These are phyloP conservation scores for Lenzites betulinus DNA, from an alignment of 768 basidiomycete genomes.

Conservation along the genomic window DNA sequence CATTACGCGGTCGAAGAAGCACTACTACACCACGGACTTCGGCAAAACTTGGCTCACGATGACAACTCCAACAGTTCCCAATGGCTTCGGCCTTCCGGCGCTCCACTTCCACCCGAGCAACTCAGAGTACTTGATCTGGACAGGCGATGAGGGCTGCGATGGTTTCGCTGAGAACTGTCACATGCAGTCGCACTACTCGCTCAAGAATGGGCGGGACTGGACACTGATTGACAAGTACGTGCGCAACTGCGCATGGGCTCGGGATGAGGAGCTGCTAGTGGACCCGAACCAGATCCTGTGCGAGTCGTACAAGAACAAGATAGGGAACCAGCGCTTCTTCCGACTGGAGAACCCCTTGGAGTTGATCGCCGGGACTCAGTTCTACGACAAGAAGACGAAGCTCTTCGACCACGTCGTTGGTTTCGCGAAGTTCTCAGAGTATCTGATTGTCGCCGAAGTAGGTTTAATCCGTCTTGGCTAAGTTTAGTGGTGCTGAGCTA, in stretches of 20 bases:
- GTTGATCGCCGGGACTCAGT: slow-evolving; percentile 75
- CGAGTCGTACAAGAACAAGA: slow-evolving; percentile 83
- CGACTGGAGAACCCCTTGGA: slow-evolving; percentile 64
- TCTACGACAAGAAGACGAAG: slow-evolving; percentile 68
- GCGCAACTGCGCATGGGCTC: slow-evolving; percentile 88
- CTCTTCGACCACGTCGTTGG: slow-evolving; percentile 90
- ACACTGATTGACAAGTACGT: slow-evolving; percentile 80
- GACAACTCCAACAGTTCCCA: slow-evolving; percentile 69
- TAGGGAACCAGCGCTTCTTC: slow-evolving; percentile 71
- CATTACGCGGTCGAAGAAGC: slow-evolving; percentile 64
- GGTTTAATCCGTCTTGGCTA: slow-evolving; percentile 23
- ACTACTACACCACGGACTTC: slow-evolving; percentile 82
- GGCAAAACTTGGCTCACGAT: slow-evolving; percentile 70
- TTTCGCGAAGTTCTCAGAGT: slow-evolving; percentile 97
- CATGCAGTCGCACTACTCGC: slow-evolving; percentile 72
- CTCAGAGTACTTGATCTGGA: slow-evolving; percentile 88
- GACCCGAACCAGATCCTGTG: slow-evolving; percentile 91
- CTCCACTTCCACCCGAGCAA: slow-evolving; percentile 83
- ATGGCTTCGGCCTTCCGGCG: slow-evolving; percentile 72
- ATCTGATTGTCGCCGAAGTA: slow-evolving; percentile 93
- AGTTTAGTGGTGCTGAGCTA: neutral
- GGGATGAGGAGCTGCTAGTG: slow-evolving; percentile 73
- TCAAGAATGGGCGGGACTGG: slow-evolving; percentile 82
- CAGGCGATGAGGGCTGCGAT: slow-evolving; percentile 71
- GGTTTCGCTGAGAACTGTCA: slow-evolving; percentile 57